Base-by-base conservation (phyloP, 805 yeast genomes). In the Metschnikowia orientalis region DNA sequence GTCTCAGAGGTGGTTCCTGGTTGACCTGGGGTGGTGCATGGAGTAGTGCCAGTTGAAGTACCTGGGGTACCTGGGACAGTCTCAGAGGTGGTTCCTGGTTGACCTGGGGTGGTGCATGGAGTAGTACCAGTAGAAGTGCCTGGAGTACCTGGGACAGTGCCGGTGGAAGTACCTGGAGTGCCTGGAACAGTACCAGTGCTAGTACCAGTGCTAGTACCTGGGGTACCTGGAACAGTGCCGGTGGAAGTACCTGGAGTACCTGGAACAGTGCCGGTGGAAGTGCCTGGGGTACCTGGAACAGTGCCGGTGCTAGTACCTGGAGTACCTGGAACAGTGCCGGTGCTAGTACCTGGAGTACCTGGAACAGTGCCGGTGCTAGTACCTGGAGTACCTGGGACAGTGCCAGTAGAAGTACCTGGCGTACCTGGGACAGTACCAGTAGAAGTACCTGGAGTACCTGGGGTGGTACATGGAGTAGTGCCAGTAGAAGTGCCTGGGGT, bases 221-320 rank as follows among this genome's bases (percentile, higher is more conserved):
- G n/a, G 6, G 28, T 7, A 17, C 20, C 14, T 4, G 28, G 23
- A 10, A 10, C n/a, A 11, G 27, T n/a, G 6, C 18, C 11, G 8
- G n/a, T 15, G 7, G 16, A 9, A 9, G 28, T 7, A 9, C 23
- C 6, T 6, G n/a, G n/a, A 11, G 14, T 24, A 25, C 17, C 39
- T 32, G 18, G 24, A 21, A 18, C 39, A 35, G 11, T 26, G 37
- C 39, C 39, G 32, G 23, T 37, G 32, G 23, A 21, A 35, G 13
- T 35, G 30, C 6, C 23, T 6, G n/a, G 23, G 23, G n/a, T 6
- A 21, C 23, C 23, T 21, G 23, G 23, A 21, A 11, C 11, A 21
- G 23, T 6, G 5, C 11, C 5, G 5, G 23, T 5, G 23, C 5
- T 9, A 9, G 5, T 11, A 11, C 6, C 23, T 21, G 23, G 23